Base-by-base conservation (phyloP, 2,329 filamentous ascomycete species). In the Hymenoscyphus occultus region DNA sequence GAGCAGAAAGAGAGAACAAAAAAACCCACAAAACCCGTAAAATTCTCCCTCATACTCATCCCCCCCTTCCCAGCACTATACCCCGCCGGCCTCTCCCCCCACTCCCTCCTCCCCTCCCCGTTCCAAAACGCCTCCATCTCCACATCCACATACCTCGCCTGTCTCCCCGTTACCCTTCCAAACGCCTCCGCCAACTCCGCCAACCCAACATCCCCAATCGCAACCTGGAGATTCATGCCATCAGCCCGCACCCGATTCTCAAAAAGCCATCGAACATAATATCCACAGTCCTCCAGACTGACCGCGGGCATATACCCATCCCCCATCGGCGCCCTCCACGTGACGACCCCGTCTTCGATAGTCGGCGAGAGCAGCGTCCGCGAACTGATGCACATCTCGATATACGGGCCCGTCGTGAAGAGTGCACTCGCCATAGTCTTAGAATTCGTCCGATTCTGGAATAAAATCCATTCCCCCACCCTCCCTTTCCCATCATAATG, bases 401-500 rank as follows among this genome's bases (percentile, higher is more conserved):
- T 79, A 67, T 82, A 83, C 0, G 80, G 80, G 0, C 78, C 77
- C 0, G 79, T 80, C 0, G 78, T 80, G 59, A 80, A 78, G 1
- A 81, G 57, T 1, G 75, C 73, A 1, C 73, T 74, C 13, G 69
- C 74, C 77, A 79, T 81, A 51, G 65, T 40, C 59, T 71, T 35
- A 60, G 70, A 70, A 70, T 77, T 75, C 19, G 68, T 68, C 42
- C 72, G 68, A 65, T 79, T 80, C 70, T 82, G 80, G 22, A 72
- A 71, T 6, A 80, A 69, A n/a, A 82, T 77, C 78, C 78, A 81
- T 65, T 81, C 76, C 0, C 74, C 79, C 6, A 82, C 68, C 12
- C 81, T 71, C 10, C 81, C 80, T 71, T 82, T 81, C 22, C 74
- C 76, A 68, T 81, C 81, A 65, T 82, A 83, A 73, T 85, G 82